Evolutionary conservation across 2,329 filamentous ascomycete genomes (phyloP).

Genomic region (Chaetomium sp.): DNA sequence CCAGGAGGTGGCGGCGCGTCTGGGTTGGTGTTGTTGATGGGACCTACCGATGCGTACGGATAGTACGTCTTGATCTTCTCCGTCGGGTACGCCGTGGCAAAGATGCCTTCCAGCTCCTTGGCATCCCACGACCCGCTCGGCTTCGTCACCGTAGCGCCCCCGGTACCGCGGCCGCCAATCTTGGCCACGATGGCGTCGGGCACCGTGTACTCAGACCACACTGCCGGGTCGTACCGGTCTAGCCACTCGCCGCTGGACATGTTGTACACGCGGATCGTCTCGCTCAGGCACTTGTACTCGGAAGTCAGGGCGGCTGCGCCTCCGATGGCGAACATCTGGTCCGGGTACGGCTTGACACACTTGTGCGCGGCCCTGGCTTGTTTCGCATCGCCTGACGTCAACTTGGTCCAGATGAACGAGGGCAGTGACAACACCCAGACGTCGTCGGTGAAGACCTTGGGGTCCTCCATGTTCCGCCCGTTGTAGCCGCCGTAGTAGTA

Average conservation of each 20-base stretch:
- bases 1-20: conserved; percentile 9
- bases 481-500: conserved; percentile 79
- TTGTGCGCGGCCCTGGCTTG: conserved; percentile 64
- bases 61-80: conserved; percentile 53
- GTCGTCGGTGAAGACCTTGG: conserved; percentile 48
- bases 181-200: conserved; percentile 55
- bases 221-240: conserved; percentile 59
- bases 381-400: conserved; percentile 34
- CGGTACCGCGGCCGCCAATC: conserved; percentile 61
- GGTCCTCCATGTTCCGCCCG: conserved; percentile 35
- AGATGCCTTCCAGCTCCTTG: conserved; percentile 44
- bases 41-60: conserved; percentile 45
- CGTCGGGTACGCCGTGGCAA: conserved; percentile 48
- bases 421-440: conserved; percentile 79
- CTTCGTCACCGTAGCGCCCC: conserved; percentile 62
- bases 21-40: conserved; percentile 26
- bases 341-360: conserved; percentile 68
- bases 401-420: conserved; percentile 68
- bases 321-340: conserved; percentile 73
- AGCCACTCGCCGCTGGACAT: conserved; percentile 64
- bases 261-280: conserved; percentile 64
- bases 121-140: conserved; percentile 55
- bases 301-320: conserved; percentile 46
- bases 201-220: conserved; percentile 61
- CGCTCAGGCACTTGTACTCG: conserved; percentile 39